phyloP scores from a whole-genome alignment of 2,329 filamentous ascomycete genomes.

The Pezicula radicicola region DNA sequence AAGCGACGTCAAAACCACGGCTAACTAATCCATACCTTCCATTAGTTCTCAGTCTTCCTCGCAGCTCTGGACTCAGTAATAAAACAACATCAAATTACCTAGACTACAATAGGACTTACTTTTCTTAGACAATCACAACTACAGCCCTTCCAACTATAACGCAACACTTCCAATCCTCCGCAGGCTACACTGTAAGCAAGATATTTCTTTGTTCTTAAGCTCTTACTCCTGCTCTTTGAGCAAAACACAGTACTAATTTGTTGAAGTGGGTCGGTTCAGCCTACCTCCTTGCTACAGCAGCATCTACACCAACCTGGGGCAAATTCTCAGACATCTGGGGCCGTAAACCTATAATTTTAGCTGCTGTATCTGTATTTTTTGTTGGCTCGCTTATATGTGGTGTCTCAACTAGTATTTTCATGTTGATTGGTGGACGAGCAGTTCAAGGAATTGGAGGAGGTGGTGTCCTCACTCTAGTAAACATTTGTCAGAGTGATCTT shows the following conservation, averaged over 20 bases:
- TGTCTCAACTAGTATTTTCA: conserved; percentile 36
- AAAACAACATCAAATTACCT: too few relatives aligned
- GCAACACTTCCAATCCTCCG: conserved; percentile 27
- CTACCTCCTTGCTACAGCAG: conserved; percentile 28
- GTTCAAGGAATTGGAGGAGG: conserved; percentile 38
- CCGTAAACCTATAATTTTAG: conserved; percentile 44
- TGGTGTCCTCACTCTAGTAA: too few relatives aligned
- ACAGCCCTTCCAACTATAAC: conserved; percentile 35
- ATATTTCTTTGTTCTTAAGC: too few relatives aligned
- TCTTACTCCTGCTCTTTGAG: too few relatives aligned
- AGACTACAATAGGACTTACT: too few relatives aligned
- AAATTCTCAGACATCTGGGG: conserved; percentile 53
- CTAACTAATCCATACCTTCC: too few relatives aligned
- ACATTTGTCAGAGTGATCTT: too few relatives aligned
- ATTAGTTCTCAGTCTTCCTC: not conserved
- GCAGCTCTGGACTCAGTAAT: conserved; percentile 11
- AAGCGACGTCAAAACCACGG: too few relatives aligned
- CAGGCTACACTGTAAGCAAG: conserved; percentile 28
- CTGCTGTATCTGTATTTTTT: conserved; percentile 44
- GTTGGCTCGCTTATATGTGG: conserved; percentile 44
- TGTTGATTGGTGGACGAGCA: conserved; percentile 42
- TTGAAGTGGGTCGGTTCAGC: conserved; percentile 32
- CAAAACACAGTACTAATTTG: too few relatives aligned
- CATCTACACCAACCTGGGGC: conserved; percentile 52
- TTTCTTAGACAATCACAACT: conserved; percentile 20